phyloP scores from a whole-genome alignment of 352 stramenopile species.

The Phytophthora pini region DNA sequence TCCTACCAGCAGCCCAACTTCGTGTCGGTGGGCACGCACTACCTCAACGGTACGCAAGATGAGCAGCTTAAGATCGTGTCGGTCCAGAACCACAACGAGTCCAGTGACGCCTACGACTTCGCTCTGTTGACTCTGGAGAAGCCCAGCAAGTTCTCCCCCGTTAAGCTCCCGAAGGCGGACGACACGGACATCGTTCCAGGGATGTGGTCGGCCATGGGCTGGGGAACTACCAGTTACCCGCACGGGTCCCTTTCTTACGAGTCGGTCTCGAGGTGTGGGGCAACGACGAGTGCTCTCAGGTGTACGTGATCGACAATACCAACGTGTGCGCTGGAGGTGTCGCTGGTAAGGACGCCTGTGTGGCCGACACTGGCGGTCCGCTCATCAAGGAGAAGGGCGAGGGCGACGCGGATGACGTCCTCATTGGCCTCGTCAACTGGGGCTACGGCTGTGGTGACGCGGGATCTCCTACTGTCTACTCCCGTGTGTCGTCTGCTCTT shows the following conservation, averaged over 20 bases:
- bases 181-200: conserved; percentile 30
- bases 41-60: conserved; percentile 40
- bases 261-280: conserved; percentile 45
- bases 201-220: conserved; percentile 39
- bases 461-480: conserved; percentile 57
- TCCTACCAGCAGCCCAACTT: conserved; percentile 5
- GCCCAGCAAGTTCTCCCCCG: conserved; percentile 38
- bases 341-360: conserved; percentile 30
- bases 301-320: conserved; percentile 33
- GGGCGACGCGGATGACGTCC: conserved; percentile 32
- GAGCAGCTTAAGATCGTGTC: conserved; percentile 45
- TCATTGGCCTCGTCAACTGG: conserved; percentile 62
- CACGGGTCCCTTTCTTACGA: conserved; percentile 20
- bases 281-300: conserved; percentile 36
- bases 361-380: conserved; percentile 54
- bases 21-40: conserved; percentile 52
- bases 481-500: conserved; percentile 47
- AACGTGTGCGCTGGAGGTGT: conserved; percentile 54
- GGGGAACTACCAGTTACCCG: conserved; percentile 32
- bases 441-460: conserved; percentile 47
- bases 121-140: conserved; percentile 50
- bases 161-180: conserved; percentile 33
- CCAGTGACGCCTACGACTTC: conserved; percentile 38
- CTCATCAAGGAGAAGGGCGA: conserved; percentile 35
- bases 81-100: conserved; percentile 12